Base-by-base conservation (phyloP, 2,329 filamentous ascomycete species). In the Penicillium crustosum region DNA sequence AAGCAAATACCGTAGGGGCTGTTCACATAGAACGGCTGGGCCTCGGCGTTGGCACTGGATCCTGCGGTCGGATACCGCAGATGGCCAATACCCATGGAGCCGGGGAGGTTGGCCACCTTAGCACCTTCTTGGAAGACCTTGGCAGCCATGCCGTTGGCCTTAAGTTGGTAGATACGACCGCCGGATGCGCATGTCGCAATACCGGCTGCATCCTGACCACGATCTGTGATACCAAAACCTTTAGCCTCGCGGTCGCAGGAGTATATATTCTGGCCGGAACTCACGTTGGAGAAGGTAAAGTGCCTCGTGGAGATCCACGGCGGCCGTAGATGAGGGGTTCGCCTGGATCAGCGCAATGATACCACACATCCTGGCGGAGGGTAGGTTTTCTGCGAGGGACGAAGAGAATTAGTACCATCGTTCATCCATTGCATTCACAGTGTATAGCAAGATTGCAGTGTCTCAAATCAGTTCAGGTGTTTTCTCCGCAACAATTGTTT, bases 1-100 rank as follows among this genome's bases (percentile, higher is more conserved):
- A 94, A 84, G 69, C 84, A 89, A 67, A 95, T 89, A 48, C 91
- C 91, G 71, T 91, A 94, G 1, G 90, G 91, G 57, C 83, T 85
- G 79, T 96, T 96, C 68, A 94, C 91, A 72, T 94, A 96, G 75
- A 97, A 96, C 0, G 93, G 93, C 76, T 96, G 92, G 12, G 91
- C 90, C 76, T 96, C 91, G 8, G 91, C 87, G 69, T 91, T 93
- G 58, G 86, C 86, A 65, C 88, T 90, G 73, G 88, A 94, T 57
- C 93, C 93, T 13, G 90, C 89, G 8, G 93, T 97, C 12, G 93
- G 93, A 75, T 97, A 97, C 73, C 93, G 83, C 66, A 97, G 77
- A 75, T 97, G 93, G 42, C 86, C 89, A 59, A 96, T 82, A 61
- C 91, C 91, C 89, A 94, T 93, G 75, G 86, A 93, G 35, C 92